phyloP scores from a whole-genome alignment of 2,329 filamentous ascomycete genomes.

The Bimuria novae-zelandiae region DNA sequence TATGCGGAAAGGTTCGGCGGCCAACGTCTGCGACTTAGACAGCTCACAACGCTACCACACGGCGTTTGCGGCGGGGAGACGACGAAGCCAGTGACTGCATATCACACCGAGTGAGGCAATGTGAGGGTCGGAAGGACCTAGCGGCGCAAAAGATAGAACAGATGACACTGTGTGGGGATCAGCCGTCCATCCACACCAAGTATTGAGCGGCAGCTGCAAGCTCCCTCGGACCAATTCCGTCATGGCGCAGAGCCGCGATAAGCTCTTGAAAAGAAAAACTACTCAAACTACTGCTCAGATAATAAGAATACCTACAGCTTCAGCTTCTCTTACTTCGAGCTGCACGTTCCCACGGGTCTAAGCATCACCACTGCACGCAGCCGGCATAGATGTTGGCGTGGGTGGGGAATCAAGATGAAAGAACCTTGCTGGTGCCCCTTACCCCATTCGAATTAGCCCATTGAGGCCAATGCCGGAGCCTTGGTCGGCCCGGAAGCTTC shows the following conservation, averaged over 20 bases:
- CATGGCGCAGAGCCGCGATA: constrained; percentile 8
- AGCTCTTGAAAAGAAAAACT: background rate
- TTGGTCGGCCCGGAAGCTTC: constrained; percentile 13
- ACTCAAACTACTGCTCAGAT: background rate
- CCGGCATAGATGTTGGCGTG: background rate
- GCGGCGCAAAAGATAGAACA: constrained; percentile 19
- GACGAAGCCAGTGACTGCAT: constrained; percentile 18
- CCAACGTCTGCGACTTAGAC: too few species aligned
- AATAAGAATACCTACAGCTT: background rate
- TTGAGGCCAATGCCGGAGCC: background rate
- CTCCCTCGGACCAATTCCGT: constrained; percentile 9
- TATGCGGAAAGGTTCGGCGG: too few species aligned
- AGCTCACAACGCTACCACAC: constrained; percentile 12
- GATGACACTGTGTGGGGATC: constrained; percentile 27
- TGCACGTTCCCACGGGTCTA: background rate
- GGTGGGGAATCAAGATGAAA: constrained; percentile 8
- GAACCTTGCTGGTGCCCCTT: constrained; percentile 9
- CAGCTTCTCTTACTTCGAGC: background rate
- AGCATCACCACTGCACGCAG: background rate
- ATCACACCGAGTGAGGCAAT: constrained; percentile 7
- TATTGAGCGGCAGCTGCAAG: constrained; percentile 16
- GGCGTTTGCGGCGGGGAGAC: constrained; percentile 13
- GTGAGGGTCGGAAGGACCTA: constrained; percentile 16
- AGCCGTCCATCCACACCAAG: constrained; percentile 15
- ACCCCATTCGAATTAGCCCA: background rate